These are phyloP conservation scores for Neonectria faginata DNA, from an alignment of 2,329 filamentous ascomycete genomes.

Conservation along the genomic window DNA sequence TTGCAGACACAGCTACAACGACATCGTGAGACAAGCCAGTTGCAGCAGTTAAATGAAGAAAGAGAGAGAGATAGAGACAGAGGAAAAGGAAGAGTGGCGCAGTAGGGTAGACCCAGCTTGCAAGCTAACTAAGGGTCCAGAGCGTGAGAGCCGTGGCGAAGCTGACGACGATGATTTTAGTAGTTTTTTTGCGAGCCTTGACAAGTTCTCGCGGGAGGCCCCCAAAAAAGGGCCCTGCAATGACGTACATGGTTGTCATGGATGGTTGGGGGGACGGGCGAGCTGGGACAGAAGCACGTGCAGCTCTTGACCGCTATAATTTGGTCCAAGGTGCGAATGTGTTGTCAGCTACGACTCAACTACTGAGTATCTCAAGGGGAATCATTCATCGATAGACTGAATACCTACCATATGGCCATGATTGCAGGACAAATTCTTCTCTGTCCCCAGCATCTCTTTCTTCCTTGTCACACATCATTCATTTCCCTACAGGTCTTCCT, in stretches of 20 bases:
- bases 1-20: constrained; percentile 22
- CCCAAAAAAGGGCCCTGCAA: constrained; percentile 14
- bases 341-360: too few species aligned
- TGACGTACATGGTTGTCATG: constrained; percentile 51
- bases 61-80: neutral
- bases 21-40: constrained; percentile 22
- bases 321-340: too few species aligned
- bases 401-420: too few species aligned
- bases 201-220: constrained; percentile 13
- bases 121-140: neutral
- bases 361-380: too few species aligned
- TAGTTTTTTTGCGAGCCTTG: constrained; percentile 23
- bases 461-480: constrained; percentile 1
- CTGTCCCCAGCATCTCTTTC: neutral
- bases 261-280: constrained; percentile 31
- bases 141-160: constrained; percentile 39
- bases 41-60: neutral
- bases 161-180: constrained; percentile 39
- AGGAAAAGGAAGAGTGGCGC: neutral
- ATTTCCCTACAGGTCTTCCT: neutral
- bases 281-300: constrained; percentile 35
- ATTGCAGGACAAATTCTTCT: too few species aligned
- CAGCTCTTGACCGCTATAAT: constrained; percentile 11
- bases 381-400: too few species aligned
- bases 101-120: constrained; percentile 1